A percentile compares a stretch with the other conserved stretches of the same genome.
These are phyloP conservation scores for Pelagophyceae sp. DNA, from an alignment of 352 stramenopile genomes.

Conservation along the genomic window DNA sequence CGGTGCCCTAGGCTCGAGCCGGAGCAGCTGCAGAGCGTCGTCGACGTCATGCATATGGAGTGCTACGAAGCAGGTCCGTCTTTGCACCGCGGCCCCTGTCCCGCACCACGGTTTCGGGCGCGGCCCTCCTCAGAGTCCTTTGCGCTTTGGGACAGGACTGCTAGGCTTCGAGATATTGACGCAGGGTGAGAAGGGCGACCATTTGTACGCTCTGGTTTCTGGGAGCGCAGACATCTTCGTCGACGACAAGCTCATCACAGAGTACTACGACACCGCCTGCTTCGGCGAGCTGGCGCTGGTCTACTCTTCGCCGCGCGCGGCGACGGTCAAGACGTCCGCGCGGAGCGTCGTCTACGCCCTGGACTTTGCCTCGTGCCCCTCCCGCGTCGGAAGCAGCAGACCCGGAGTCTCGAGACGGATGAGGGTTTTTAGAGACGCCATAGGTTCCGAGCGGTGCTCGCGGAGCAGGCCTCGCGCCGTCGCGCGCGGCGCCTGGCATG, in stretches of 20 bases:
- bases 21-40: background rate
- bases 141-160: background rate
- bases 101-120: too few species aligned
- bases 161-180: background rate
- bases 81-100: too few species aligned
- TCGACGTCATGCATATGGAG: background rate
- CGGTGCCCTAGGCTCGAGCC: background rate
- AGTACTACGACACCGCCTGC: background rate
- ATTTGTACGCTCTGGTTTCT: background rate
- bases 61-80: background rate
- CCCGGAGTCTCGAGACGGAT: too few species aligned
- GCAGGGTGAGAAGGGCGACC: background rate
- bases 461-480: background rate
- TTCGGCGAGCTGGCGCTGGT: conserved; percentile 80
- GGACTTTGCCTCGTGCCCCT: background rate
- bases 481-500: background rate
- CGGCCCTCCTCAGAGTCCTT: background rate
- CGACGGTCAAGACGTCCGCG: conserved; percentile 52
- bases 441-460: background rate
- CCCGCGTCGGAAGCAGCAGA: too few species aligned
- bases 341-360: background rate
- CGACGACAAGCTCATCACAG: background rate
- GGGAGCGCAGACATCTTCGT: background rate
- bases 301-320: conserved; percentile 73
- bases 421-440: too few species aligned